Percentiles rank a stretch among this genome's conserved stretches.
These are phyloP conservation scores for Aspergillus heteromorphus DNA, from an alignment of 495 filamentous ascomycete genomes.

Conservation along the genomic window DNA sequence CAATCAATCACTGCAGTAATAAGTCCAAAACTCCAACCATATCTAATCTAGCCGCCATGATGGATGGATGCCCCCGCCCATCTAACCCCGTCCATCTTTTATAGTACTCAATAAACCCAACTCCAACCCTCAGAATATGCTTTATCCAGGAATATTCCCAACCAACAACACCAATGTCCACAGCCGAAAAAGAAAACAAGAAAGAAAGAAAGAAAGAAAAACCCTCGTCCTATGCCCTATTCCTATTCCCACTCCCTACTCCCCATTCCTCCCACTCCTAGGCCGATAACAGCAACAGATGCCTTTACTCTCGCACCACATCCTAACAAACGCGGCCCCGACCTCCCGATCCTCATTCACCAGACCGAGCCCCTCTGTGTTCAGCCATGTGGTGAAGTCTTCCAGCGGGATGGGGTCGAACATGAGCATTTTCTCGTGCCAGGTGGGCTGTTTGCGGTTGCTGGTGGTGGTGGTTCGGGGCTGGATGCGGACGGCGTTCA, in stretches of 20 bases:
- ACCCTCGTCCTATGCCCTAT: no score
- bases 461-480: constrained; percentile 16
- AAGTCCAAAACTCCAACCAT: no score
- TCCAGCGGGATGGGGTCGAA: constrained; percentile 90
- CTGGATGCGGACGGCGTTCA: constrained; percentile 56
- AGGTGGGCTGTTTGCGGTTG: constrained; percentile 51
- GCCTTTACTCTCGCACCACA: constrained; percentile 81
- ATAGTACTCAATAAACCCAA: no score
- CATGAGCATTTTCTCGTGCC: constrained; percentile 88
- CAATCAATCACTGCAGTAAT: no score
- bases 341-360: constrained; percentile 65
- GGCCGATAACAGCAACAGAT: constrained; percentile 57
- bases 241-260: no score
- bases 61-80: no score
- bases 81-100: no score
- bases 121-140: no score
- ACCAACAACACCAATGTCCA: no score
- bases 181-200: neutral
- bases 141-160: no score
- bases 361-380: constrained; percentile 58
- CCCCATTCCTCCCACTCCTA: constrained; percentile 16
- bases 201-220: neutral
- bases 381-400: constrained; percentile 80
- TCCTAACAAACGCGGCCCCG: constrained; percentile 54
- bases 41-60: no score